Base-by-base conservation (phyloP, 176 grass and related monocot genomes). In the Musa beccarii region DNA sequence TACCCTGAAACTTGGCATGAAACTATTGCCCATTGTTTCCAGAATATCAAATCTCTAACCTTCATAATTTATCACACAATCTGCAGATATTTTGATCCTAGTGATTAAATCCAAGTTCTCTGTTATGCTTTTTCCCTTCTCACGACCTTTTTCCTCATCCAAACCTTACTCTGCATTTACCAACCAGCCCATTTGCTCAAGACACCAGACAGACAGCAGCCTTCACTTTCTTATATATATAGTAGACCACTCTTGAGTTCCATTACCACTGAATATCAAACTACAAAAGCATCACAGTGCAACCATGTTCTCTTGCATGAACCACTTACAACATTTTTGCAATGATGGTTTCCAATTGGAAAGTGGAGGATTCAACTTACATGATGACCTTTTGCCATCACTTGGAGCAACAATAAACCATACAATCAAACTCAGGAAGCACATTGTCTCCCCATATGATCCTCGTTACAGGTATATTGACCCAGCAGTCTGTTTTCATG, bases 381-480 rank as follows among this genome's bases (percentile, higher is more conserved):
- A 79, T 76, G 34, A 69, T 52, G 84, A 89, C 29, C 53, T 84
- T 63, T 74, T 89, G 13, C 90, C 90, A 34, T 89, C 86, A 59
- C 86, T 89, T 7, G 81, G 86, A 8, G 81, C 68, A 6, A 73
- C 80, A 68, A 15, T 63, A 54, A 79, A 63, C 10, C 73, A 81
- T 14, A 22, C 79, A 69, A 78, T 50, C 8, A 80, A 66, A 67
- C 78, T 84, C 24, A 82, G 79, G 81, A 86, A 65, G 69, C 78
- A 84, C 75, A 77, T 86, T 0, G 43, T 92, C 63, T 85, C 84
- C 2, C 86, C 90, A 61, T 82, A 80, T 12, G 80, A 86, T 53
- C 82, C 82, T 9, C 86, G 65, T 51, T 92, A 92, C 84, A 86
- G 81, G 90, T 92, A 92, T 19, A 1, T 17, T 3, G 23, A 7